Evolutionary conservation across 768 basidiomycete species (phyloP).

Genomic region (Podaxis sp.): DNA sequence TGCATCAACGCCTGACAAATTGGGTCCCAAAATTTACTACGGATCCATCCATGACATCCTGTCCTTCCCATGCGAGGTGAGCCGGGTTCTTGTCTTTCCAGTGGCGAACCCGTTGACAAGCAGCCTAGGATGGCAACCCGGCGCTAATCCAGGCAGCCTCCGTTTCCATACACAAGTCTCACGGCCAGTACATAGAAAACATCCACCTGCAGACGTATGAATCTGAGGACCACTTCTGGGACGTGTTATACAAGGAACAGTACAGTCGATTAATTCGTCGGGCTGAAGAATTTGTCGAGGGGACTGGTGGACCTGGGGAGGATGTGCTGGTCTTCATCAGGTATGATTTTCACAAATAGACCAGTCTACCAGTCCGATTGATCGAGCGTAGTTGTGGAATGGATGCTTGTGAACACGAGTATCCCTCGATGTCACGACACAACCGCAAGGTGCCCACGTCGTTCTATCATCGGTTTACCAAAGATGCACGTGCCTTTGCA

Average conservation of each 20-base stretch:
- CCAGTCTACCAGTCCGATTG: not conserved
- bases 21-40: constrained; percentile 73
- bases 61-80: constrained; percentile 89
- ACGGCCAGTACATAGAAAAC: constrained; percentile 88
- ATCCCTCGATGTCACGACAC: constrained; percentile 88
- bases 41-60: constrained; percentile 93
- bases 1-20: constrained; percentile 26
- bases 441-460: constrained; percentile 83
- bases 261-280: constrained; percentile 61
- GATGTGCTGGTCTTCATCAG: constrained; percentile 87
- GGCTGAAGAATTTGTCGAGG: constrained; percentile 70
- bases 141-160: constrained; percentile 86
- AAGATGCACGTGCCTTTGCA: constrained; percentile 66
- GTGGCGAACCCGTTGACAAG: not conserved
- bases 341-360: constrained; percentile 34
- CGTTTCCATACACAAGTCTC: constrained; percentile 70
- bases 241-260: constrained; percentile 65
- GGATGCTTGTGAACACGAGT: constrained; percentile 93
- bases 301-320: constrained; percentile 61
- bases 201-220: constrained; percentile 77
- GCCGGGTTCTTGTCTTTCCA: constrained; percentile 9
- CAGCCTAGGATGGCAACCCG: constrained; percentile 72
- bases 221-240: constrained; percentile 75
- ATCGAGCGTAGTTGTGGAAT: constrained; percentile 74
- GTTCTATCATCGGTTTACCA: constrained; percentile 84